These are phyloP conservation scores for Aspergillus sp. DNA, from an alignment of 2,329 filamentous ascomycete genomes.

Conservation along the genomic window DNA sequence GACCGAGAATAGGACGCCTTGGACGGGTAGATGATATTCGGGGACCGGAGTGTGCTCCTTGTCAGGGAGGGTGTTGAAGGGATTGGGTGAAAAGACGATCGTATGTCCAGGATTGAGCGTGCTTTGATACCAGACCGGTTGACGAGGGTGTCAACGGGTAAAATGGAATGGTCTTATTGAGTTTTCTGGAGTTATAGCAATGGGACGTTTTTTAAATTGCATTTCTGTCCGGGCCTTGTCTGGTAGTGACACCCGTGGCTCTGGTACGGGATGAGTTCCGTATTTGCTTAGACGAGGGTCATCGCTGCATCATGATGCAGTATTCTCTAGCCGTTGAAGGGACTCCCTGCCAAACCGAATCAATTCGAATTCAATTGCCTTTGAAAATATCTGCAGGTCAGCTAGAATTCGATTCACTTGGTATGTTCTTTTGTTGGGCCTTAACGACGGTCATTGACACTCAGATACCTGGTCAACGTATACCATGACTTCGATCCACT, in stretches of 20 bases:
- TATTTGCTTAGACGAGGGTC: neutral
- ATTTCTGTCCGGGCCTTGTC: neutral
- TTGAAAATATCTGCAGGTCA: neutral
- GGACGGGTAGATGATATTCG: constrained; percentile 44
- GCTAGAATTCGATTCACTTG: neutral
- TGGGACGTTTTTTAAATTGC: too few species aligned
- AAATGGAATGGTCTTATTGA: too few species aligned
- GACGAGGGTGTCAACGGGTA: too few species aligned
- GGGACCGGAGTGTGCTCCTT: constrained; percentile 43
- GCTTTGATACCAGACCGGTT: too few species aligned
- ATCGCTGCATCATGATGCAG: neutral
- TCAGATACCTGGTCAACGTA: too few species aligned
- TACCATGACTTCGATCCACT: neutral
- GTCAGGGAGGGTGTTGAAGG: constrained; percentile 21
- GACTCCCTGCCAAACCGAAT: neutral
- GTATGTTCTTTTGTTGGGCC: neutral
- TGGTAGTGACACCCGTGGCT: neutral
- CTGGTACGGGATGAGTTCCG: neutral
- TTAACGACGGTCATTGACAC: neutral
- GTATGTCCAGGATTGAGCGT: neutral
- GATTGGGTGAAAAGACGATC: neutral
- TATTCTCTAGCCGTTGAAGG: neutral
- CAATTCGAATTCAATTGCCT: neutral
- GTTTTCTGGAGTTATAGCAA: too few species aligned
- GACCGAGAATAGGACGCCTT: constrained; percentile 24